Base-by-base conservation (phyloP, 306 rosid species). In the Castanopsis chinensis region DNA sequence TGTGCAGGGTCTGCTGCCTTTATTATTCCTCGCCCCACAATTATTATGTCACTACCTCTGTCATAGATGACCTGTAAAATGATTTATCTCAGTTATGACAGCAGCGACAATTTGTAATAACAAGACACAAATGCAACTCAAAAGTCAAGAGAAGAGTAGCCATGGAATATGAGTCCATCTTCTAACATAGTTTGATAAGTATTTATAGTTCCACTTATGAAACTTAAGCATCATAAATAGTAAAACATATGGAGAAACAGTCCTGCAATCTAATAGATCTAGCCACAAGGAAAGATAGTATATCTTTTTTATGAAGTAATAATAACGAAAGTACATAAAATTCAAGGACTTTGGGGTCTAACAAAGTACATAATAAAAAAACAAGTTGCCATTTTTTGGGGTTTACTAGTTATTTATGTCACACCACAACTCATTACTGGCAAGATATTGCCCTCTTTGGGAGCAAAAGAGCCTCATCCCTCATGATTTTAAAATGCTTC, bases 21-120 rank as follows among this genome's bases (percentile, higher is more conserved):
- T 76, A 94, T 89, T 71, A 94, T 94, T 78, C 97, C 93, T 1
- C 92, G 97, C 6, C 98, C 98, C 20, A 91, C 98, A 0, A 92
- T 92, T 72, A 92, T 92, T 56, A 92, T 84, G 84, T 94, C 97
- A 58, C 97, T 94, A 20, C 97, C 97, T 85, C 97, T 89, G 11
- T 94, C 91, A 53, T 86, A 85, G n/a, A 94, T 83, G 0, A 92
- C 97, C 99, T 92, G 85, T 5, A 88, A 86, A 8, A 79, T 43
- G 54, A 41, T 53, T 85, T 76, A 4, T 68, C 45, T 68, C 45
- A 72, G 68, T 76, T 27, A 61, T 53, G 37, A 60, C 23, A 73
- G 28, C 72, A 15, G 55, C 14, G 13, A 12, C 20, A 59, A 53
- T 4, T 59, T 5, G 49, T 1, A 49, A 12, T 5, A 28, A 8